phyloP scores from a whole-genome alignment of 2,329 filamentous ascomycete genomes.

The Periglandula ipomoeae region DNA sequence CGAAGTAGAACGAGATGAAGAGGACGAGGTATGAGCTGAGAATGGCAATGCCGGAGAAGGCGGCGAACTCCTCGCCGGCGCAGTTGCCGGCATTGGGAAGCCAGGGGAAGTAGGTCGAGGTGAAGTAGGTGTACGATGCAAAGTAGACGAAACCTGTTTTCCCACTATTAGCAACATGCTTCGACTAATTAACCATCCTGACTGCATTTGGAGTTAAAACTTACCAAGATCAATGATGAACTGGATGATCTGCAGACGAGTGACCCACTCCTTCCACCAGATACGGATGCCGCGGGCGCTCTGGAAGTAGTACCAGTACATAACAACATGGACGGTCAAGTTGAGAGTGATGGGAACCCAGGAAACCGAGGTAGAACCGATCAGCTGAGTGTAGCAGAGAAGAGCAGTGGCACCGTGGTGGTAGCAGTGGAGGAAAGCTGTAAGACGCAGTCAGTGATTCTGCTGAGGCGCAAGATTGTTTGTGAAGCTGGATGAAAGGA shows the following conservation, averaged over 20 bases:
- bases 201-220: conserved; percentile 20
- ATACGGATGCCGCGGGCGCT: conserved; percentile 88
- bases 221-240: conserved; percentile 94
- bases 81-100: conserved; percentile 79
- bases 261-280: conserved; percentile 99
- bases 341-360: conserved; percentile 94
- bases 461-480: background rate
- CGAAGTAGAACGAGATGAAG: conserved; percentile 98
- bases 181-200: background rate
- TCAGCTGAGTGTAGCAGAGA: conserved; percentile 94
- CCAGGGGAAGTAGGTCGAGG: conserved; percentile 77
- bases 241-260: conserved; percentile 91
- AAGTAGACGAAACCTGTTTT: conserved; percentile 88
- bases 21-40: conserved; percentile 92
- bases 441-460: conserved; percentile 20
- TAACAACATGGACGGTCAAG: conserved; percentile 89
- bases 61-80: conserved; percentile 93
- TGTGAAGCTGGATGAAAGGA: background rate
- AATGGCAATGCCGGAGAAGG: conserved; percentile 84
- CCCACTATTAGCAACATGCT: conserved; percentile 7
- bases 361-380: conserved; percentile 85
- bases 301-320: conserved; percentile 99
- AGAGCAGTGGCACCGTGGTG: conserved; percentile 95
- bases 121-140: conserved; percentile 98
- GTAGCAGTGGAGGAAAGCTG: conserved; percentile 95